Conservation (phyloP, 2,329 filamentous ascomycete genomes). For the Coniochaeta ligniaria region DNA sequence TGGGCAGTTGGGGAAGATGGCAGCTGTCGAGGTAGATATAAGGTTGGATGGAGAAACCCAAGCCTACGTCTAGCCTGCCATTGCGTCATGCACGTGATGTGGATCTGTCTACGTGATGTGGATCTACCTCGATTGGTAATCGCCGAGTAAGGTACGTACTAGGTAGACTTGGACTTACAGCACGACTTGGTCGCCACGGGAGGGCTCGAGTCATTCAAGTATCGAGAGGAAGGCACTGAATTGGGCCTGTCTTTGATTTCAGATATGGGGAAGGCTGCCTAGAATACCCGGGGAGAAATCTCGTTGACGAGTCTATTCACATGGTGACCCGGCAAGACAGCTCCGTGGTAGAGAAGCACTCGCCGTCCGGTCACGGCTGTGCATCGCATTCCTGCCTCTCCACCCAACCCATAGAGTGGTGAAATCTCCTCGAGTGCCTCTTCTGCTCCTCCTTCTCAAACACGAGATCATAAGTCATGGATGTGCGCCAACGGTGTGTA, state of each 20-base stretch:
- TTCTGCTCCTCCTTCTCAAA: neutral
- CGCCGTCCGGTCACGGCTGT: neutral
- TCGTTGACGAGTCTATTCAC: too few species aligned
- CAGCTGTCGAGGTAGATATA: constrained; percentile 1
- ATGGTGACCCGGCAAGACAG: too few species aligned
- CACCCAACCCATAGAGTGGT: neutral
- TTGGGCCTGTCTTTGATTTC: too few species aligned
- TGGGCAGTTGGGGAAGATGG: neutral
- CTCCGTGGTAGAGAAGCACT: too few species aligned
- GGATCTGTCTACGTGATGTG: neutral
- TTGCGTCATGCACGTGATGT: constrained; percentile 3
- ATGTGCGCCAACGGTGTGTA: neutral
- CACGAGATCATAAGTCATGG: constrained; percentile 1
- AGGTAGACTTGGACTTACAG: too few species aligned
- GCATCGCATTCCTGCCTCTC: neutral
- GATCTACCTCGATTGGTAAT: neutral
- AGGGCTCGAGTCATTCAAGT: too few species aligned
- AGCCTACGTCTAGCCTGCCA: neutral
- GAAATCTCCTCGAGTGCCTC: neutral
- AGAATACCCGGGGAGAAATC: too few species aligned
- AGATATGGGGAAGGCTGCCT: too few species aligned
- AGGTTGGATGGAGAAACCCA: neutral
- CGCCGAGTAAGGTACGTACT: too few species aligned
- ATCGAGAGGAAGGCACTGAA: too few species aligned
- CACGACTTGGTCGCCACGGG: too few species aligned